Evolutionary conservation across 1,284 basidiomycete genomes (phyloP), one percentile per base, ranked within the genome.

Genomic region (Cerrena zonata): DNA sequence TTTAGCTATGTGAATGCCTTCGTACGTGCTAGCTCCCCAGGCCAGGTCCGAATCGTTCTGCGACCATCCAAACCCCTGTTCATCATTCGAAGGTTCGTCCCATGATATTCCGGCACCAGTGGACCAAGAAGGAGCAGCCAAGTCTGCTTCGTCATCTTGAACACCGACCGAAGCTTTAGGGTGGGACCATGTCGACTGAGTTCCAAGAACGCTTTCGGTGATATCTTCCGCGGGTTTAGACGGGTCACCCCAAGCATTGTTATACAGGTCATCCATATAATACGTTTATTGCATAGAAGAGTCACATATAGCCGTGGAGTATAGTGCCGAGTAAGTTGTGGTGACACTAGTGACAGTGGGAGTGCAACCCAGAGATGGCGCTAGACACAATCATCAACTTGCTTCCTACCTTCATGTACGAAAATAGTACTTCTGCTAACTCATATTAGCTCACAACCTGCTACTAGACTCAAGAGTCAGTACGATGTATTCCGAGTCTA

Each of bases 231-330:
- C 42, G 15, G 57, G 46, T 45, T 72, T 70, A 15, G 71, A 56
- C 43, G 76, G 63, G 53, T 81, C 78, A 51, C 72, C 73, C 80
- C 80, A 84, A 50, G 79, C 77, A 65, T 82, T 82, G 42, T 77
- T 75, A 78, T 84, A 87, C 48, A 82, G 79, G 65, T 86, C 79
- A 54, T 84, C 81, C 81, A 83, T 83, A 42, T 42, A 34, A 34
- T 7, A 34, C 30, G 30, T 34, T 15, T 34, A 34, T 34, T 34
- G 30, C 30, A 34, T 34, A 15, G 15, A 15, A 34, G 7, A 7
- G 30, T 34, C 30, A 34, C 30, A 34, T 34, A 34, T 34, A 34
- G 30, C 7, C 30, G 7, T 34, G 30, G 15, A 34, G 30, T 34
- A n/a, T n/a, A n/a, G n/a, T n/a, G n/a, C n/a, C n/a, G n/a, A n/a